Evolutionary conservation across 805 yeast genomes (phyloP).

Genomic region (Scheffersomyces coipomensis): DNA sequence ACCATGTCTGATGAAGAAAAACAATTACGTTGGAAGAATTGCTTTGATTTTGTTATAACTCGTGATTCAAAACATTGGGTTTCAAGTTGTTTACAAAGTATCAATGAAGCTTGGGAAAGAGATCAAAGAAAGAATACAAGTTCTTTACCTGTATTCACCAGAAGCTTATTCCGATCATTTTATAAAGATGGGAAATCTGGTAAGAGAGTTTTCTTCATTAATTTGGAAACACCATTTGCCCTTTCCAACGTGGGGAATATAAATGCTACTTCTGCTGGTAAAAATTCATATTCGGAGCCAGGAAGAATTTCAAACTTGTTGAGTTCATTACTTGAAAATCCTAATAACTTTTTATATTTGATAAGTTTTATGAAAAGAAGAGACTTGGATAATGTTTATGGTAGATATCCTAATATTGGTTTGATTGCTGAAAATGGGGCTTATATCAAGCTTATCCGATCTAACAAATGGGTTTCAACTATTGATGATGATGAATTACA

Average conservation of each 20-base stretch:
- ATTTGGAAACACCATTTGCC: slow-evolving; percentile 14
- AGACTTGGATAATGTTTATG: slow-evolving; percentile 66
- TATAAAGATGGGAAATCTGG: slow-evolving; percentile 19
- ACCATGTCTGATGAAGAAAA: slow-evolving; percentile 64
- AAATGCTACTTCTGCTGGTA: slow-evolving; percentile 17
- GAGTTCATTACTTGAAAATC: slow-evolving; percentile 55
- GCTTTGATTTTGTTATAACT: slow-evolving; percentile 56
- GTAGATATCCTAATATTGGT: slow-evolving; percentile 69
- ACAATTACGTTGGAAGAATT: slow-evolving; percentile 55
- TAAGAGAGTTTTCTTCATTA: slow-evolving; percentile 32
- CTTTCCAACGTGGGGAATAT: slow-evolving; percentile 15
- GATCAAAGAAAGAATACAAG: slow-evolving; percentile 25
- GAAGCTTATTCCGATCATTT: slow-evolving; percentile 29
- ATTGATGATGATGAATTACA: slow-evolving; percentile 47
- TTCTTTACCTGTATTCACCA: slow-evolving; percentile 29
- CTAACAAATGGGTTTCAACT: slow-evolving; percentile 59
- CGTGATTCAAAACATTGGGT: slow-evolving; percentile 83
- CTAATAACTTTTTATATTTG: slow-evolving; percentile 67
- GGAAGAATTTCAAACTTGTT: slow-evolving; percentile 58
- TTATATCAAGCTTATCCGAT: slow-evolving; percentile 55
- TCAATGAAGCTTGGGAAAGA: slow-evolving; percentile 42
- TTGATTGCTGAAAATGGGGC: slow-evolving; percentile 91
- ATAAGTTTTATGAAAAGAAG: slow-evolving; percentile 62
- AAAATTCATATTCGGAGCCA: slow-evolving; percentile 47
- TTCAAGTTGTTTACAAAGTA: slow-evolving; percentile 48